Base-by-base conservation (phyloP, 257 asterid species). In the Solanum arcanum region DNA sequence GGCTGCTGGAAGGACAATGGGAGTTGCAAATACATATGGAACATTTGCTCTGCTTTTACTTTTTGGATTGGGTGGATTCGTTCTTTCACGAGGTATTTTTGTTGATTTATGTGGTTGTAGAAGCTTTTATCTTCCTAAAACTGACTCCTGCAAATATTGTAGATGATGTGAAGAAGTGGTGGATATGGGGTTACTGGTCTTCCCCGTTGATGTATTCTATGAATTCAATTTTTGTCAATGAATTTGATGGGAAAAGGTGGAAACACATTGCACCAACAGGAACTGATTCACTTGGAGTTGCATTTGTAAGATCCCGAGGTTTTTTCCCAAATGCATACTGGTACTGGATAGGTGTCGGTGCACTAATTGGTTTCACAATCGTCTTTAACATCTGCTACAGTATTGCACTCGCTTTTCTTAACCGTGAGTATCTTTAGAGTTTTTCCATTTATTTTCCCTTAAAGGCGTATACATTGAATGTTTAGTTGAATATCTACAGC, bases 331-430 rank as follows among this genome's bases (percentile, higher is more conserved):
- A 92, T 7, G 35, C 95, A 35, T 90, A 93, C 81, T 93, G 95
- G 95, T 94, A 93, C 41, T 94, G 97, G 97, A 87, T 94, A 12
- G 96, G 97, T 52, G 52, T 89, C 1, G 92, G 91, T 42, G 97
- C 93, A 10, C 83, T 78, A 9, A 1, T 86, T 21, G 96, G 93
- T 35, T 92, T 91, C 83, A 59, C 88, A 33, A 76, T 82, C 37
- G 0, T 94, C 72, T 91, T 91, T 91, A 94, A 94, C 92, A 25
- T 86, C 46, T 2, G 70, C 73, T 91, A 49, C 87, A 78, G 87
- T 60, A 25, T 87, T 12, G 74, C 91, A 15, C 94, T 94, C 1
- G 77, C 86, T 11, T 93, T 2, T 83, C 93, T 94, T 13, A 75
- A 90, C 46, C 87, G 96, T 94, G 59, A 84, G 97, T 91, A 14